Base-by-base conservation (phyloP, 768 basidiomycete species). In the Rhodocollybia butyracea region DNA sequence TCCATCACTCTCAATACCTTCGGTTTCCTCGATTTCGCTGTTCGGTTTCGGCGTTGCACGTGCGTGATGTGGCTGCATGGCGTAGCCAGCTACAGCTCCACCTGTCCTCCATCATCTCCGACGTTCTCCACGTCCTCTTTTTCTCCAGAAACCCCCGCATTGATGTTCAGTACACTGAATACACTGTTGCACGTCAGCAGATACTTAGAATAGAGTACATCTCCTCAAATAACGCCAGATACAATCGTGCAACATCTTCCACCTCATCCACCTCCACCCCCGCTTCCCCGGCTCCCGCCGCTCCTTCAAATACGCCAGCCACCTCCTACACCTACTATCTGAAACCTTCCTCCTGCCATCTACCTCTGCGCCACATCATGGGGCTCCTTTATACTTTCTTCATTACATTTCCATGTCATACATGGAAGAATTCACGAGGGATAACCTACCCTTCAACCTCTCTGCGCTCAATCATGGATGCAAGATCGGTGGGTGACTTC, bases 31-130 rank as follows among this genome's bases (percentile, higher is more conserved):
- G n/a, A n/a, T n/a, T n/a, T n/a, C n/a, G n/a, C n/a, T n/a, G n/a
- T n/a, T n/a, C n/a, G n/a, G n/a, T n/a, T n/a, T n/a, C n/a, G n/a
- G n/a, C n/a, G n/a, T n/a, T n/a, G n/a, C n/a, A n/a, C n/a, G n/a
- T n/a, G n/a, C n/a, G 41, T 86, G 88, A 59, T 86, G 89, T 59
- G 82, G 66, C 81, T 92, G 34, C 79, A 88, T 57, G 88, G 86
- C 12, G 38, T 34, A 38, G n/a, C 31, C 3, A 34, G 34, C 32
- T 10, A 15, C 34, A 22, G 31, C 32, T 21, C 32, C 21, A 31
- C 39, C 5, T 17, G n/a, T 40, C 21, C 39, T 5, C 39, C 39
- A 40, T 5, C 5, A 19, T 40, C 39, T 17, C 7, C 39, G 21
- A 13, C 34, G 8, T 8, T 7, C 34, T 40, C 15, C n/a, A 6